phyloP scores from a whole-genome alignment of 495 filamentous ascomycete species.

The Penicillium bialowiezense region DNA sequence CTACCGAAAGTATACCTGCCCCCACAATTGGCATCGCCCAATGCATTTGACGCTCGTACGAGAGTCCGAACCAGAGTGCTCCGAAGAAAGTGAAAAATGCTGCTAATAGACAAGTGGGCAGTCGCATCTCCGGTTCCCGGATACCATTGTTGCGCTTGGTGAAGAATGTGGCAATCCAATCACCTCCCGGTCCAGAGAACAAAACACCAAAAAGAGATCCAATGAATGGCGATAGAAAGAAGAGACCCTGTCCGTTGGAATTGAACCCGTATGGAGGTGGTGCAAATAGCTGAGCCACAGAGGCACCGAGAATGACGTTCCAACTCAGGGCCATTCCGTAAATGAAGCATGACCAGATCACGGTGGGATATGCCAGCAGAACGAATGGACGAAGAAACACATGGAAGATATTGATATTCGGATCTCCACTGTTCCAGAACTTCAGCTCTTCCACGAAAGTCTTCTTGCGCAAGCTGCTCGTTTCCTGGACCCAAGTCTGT shows the following conservation, averaged over 20 bases:
- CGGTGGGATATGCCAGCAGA: slow-evolving; percentile 45
- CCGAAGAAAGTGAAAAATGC: slow-evolving; percentile 20
- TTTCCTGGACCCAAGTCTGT: background rate
- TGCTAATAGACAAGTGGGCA: slow-evolving; percentile 31
- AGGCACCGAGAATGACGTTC: slow-evolving; percentile 51
- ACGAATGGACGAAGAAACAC: slow-evolving; percentile 46
- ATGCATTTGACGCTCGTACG: slow-evolving; percentile 14
- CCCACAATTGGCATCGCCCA: slow-evolving; percentile 22
- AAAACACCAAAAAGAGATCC: slow-evolving; percentile 48
- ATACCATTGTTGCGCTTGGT: slow-evolving; percentile 51
- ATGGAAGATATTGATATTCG: slow-evolving; percentile 38
- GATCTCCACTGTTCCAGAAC: slow-evolving; percentile 36
- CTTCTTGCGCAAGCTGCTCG: slow-evolving; percentile 3
- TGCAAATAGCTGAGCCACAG: slow-evolving; percentile 50
- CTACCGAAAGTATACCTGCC: slow-evolving; percentile 20
- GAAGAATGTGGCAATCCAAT: slow-evolving; percentile 46
- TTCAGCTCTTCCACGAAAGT: slow-evolving; percentile 34
- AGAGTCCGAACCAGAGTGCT: slow-evolving; percentile 15
- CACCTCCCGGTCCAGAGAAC: slow-evolving; percentile 46
- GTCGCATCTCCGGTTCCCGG: slow-evolving; percentile 54
- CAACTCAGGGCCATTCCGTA: slow-evolving; percentile 30
- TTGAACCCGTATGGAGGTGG: slow-evolving; percentile 48
- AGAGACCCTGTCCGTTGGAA: slow-evolving; percentile 46
- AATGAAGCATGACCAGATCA: slow-evolving; percentile 48
- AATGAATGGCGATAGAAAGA: slow-evolving; percentile 47